phyloP scores from a whole-genome alignment of 169 alveolate genomes.

The Plasmodium relictum region DNA sequence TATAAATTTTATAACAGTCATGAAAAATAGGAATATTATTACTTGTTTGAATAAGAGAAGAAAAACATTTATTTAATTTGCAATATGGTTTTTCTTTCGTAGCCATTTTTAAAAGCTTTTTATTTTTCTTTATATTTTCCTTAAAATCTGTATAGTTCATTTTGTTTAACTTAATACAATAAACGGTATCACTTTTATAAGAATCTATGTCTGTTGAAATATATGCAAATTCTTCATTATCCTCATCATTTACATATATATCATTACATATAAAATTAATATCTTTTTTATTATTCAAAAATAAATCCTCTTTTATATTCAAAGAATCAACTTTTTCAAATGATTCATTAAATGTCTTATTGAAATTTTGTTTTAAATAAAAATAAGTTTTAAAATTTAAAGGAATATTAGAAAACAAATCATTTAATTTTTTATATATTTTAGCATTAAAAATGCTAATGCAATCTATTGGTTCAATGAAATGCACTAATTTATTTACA shows the following conservation, averaged over 20 bases:
- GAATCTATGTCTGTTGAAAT: conserved; percentile 63
- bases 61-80: not conserved
- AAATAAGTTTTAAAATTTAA: conserved; percentile 8
- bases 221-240: conserved; percentile 36
- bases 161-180: conserved; percentile 10
- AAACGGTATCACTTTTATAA: conserved; percentile 62
- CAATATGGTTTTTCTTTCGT: conserved; percentile 25
- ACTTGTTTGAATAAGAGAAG: not conserved
- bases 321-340: not conserved
- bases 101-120: not conserved
- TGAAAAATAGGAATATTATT: conserved; percentile 7
- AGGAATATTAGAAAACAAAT: conserved; percentile 27
- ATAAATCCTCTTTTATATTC: not conserved
- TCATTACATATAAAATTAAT: not conserved
- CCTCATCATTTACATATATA: not conserved
- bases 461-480: conserved; percentile 11
- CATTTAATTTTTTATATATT: conserved; percentile 10
- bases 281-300: not conserved
- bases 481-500: not conserved
- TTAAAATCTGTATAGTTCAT: conserved; percentile 1
- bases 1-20: conserved; percentile 22
- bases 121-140: conserved; percentile 22
- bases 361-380: not conserved
- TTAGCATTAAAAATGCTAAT: conserved; percentile 1
- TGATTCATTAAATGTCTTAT: not conserved